These are phyloP conservation scores for Bromus sterilis DNA, from an alignment of 176 grass and related monocot genomes.

Conservation along the genomic window DNA sequence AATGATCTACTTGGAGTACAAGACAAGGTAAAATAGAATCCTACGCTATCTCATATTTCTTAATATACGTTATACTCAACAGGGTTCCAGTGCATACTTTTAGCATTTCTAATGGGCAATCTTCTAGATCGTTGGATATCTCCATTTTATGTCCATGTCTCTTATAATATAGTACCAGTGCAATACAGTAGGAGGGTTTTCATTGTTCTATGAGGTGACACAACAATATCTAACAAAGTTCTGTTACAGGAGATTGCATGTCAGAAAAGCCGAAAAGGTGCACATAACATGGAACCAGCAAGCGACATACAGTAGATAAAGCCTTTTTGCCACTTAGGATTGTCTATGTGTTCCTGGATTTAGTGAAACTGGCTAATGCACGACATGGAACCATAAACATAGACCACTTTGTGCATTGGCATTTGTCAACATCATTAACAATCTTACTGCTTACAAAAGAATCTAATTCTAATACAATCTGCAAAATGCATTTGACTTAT, in stretches of 20 bases:
- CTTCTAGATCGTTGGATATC: neutral
- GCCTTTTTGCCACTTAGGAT: neutral
- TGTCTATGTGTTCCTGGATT: neutral
- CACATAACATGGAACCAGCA: neutral
- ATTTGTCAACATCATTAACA: neutral
- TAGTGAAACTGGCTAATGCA: neutral
- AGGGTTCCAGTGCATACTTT: neutral
- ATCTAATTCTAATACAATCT: conserved; percentile 17
- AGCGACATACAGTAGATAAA: neutral
- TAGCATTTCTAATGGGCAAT: neutral
- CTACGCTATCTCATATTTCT: too few relatives aligned
- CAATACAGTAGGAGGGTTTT: conserved; percentile 9
- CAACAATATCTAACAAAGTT: neutral
- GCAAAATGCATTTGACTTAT: conserved; percentile 38
- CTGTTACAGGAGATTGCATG: conserved; percentile 10
- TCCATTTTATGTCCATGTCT: neutral
- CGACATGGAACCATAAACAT: neutral
- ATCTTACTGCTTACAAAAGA: conserved; percentile 2
- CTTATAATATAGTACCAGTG: neutral
- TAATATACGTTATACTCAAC: too few relatives aligned
- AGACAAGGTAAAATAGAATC: too few relatives aligned
- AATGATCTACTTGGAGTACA: too few relatives aligned
- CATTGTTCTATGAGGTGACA: neutral
- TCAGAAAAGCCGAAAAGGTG: conserved; percentile 17
- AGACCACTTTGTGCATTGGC: neutral